phyloP scores from a whole-genome alignment of 805 yeast genomes.

The Hanseniaspora guilliermondii region DNA sequence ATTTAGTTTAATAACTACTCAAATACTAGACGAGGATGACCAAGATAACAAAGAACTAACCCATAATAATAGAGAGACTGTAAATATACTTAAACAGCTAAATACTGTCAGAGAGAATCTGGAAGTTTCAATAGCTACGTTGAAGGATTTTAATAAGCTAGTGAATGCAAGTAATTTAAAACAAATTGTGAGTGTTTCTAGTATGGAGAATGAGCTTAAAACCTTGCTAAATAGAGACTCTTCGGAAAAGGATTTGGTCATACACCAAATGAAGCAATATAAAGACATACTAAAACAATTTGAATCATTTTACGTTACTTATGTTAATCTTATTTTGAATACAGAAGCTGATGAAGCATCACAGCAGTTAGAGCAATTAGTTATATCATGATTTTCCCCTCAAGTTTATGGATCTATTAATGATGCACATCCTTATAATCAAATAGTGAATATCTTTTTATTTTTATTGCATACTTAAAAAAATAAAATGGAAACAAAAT shows the following conservation, averaged over 20 bases:
- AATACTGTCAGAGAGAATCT: conserved; percentile 5
- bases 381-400: not conserved
- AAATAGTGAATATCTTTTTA: no score
- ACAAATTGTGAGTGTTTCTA: not conserved
- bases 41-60: not conserved
- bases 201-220: conserved; percentile 8
- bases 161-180: conserved; percentile 1
- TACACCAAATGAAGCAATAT: not conserved
- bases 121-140: not conserved
- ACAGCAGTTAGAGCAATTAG: conserved; percentile 2
- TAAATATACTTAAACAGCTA: not conserved
- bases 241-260: not conserved
- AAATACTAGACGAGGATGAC: not conserved
- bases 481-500: no score
- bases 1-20: not conserved
- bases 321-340: not conserved
- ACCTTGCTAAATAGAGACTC: not conserved
- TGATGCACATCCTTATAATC: not conserved
- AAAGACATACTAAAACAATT: conserved; percentile 10
- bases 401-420: no score
- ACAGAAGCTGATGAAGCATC: not conserved
- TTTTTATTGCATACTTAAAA: no score
- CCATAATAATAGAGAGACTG: not conserved
- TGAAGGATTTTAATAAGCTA: not conserved
- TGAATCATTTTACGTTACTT: conserved; percentile 5